phyloP scores from a whole-genome alignment of 2,329 filamentous ascomycete species.

The Fusarium nelsonii region DNA sequence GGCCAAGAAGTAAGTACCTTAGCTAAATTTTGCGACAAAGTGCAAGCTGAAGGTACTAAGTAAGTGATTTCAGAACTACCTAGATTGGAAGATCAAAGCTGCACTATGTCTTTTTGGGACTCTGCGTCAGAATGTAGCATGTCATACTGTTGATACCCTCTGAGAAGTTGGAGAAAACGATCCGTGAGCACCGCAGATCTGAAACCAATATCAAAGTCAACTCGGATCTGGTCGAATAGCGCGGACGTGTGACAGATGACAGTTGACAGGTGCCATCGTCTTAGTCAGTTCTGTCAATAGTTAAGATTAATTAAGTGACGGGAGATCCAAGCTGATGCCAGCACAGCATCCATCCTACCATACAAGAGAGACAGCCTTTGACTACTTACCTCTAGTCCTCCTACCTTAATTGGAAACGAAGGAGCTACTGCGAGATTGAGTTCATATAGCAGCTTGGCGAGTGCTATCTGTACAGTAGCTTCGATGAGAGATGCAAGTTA shows the following conservation, averaged over 20 bases:
- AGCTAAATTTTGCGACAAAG: slow-evolving; percentile 11
- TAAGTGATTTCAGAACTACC: neutral
- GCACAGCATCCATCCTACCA: neutral
- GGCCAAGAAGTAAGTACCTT: neutral
- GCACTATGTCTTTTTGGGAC: neutral
- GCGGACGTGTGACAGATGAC: slow-evolving; percentile 11
- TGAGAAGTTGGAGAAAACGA: neutral
- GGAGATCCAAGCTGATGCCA: neutral
- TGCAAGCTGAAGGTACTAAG: neutral
- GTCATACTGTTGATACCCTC: neutral
- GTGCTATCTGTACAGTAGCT: neutral
- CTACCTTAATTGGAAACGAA: slow-evolving; percentile 17
- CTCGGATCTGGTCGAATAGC: neutral
- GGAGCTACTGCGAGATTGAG: slow-evolving; percentile 6
- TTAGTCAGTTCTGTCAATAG: neutral
- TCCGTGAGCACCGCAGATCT: slow-evolving; percentile 2
- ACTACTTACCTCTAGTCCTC: neutral
- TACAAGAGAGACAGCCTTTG: neutral
- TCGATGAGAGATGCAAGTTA: slow-evolving; percentile 12
- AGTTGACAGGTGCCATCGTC: slow-evolving; percentile 8
- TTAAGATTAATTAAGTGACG: neutral
- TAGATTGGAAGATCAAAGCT: neutral
- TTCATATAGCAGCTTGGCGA: neutral
- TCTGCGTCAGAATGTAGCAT: neutral
- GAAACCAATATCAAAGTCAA: neutral